These are phyloP conservation scores for Phytophthora europaea DNA, from an alignment of 352 stramenopile genomes.

Conservation along the genomic window DNA sequence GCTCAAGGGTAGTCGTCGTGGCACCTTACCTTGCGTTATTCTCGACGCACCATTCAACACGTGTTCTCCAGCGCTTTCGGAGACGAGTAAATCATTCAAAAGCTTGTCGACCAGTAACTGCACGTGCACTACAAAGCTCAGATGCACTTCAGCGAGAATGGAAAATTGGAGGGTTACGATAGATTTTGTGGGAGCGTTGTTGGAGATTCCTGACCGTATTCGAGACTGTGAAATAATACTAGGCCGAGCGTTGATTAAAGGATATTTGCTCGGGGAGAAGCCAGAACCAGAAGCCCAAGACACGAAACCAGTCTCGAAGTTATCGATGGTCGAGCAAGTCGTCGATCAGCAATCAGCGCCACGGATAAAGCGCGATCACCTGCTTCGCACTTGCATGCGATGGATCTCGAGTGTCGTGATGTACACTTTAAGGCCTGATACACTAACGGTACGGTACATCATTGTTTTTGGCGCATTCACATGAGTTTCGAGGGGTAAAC, in stretches of 20 bases:
- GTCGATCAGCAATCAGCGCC: neutral
- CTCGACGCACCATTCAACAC: constrained; percentile 52
- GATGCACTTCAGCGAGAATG: constrained; percentile 50
- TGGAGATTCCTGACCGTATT: neutral
- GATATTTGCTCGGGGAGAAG: neutral
- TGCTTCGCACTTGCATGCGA: neutral
- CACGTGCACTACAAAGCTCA: constrained; percentile 48
- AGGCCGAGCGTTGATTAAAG: neutral
- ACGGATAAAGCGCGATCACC: neutral
- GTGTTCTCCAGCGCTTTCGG: constrained; percentile 51
- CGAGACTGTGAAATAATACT: neutral
- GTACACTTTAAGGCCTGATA: neutral
- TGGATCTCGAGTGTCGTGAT: neutral
- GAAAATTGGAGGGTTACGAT: neutral
- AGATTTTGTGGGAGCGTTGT: neutral
- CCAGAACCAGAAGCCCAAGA: neutral
- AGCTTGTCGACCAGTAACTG: constrained; percentile 56
- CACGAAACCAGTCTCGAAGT: neutral
- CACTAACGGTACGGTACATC: no score
- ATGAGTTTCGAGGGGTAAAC: no score
- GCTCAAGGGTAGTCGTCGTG: neutral
- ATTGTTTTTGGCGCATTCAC: no score
- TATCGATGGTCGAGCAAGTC: no score
- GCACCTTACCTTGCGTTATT: constrained; percentile 43
- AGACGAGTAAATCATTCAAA: constrained; percentile 53